Percentiles rank a stretch among this genome's conserved stretches.
Evolutionary conservation across 2,329 filamentous ascomycete genomes (phyloP).

Genomic region (Stagonosporopsis tanaceti): DNA sequence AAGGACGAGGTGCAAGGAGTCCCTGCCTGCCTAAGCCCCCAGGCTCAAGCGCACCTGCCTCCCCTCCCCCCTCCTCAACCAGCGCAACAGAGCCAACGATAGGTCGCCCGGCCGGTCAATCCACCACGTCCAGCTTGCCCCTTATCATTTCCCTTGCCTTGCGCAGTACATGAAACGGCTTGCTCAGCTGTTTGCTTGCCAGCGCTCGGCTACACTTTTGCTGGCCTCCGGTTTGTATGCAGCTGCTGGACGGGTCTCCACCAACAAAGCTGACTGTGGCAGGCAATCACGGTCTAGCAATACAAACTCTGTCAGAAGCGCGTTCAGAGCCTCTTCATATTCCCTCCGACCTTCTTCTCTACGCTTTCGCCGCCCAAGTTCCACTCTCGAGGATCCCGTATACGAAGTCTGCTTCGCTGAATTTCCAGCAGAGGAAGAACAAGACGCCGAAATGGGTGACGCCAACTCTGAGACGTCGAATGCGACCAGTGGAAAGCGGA

Average conservation of each 20-base stretch:
- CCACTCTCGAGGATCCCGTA: not conserved
- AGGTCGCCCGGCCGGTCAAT: not conserved
- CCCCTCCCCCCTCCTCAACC: conserved; percentile 7
- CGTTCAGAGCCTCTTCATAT: not conserved
- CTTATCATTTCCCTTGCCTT: not conserved
- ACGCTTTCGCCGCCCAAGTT: not conserved
- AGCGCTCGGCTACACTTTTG: conserved; percentile 6
- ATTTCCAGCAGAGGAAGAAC: not conserved
- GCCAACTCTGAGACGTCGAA: conserved; percentile 31
- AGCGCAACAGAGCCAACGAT: not conserved
- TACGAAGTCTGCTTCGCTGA: conserved; percentile 5
- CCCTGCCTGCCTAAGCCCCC: conserved; percentile 5
- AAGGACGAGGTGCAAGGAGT: conserved; percentile 1
- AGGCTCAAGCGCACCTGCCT: conserved; percentile 11
- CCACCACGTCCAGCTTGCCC: not conserved
- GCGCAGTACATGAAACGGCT: conserved; percentile 9
- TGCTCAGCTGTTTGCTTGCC: conserved; percentile 6
- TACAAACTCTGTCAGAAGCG: not conserved
- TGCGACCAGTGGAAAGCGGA: conserved; percentile 60
- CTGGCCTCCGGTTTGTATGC: conserved; percentile 17
- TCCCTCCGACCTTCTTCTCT: not conserved
- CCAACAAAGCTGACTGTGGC: conserved; percentile 7
- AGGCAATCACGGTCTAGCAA: not conserved
- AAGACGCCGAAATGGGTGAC: conserved; percentile 24
- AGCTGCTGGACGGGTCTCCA: not conserved